These are phyloP conservation scores for Penicillium concentricum DNA, from an alignment of 2,329 filamentous ascomycete genomes.

Conservation along the genomic window DNA sequence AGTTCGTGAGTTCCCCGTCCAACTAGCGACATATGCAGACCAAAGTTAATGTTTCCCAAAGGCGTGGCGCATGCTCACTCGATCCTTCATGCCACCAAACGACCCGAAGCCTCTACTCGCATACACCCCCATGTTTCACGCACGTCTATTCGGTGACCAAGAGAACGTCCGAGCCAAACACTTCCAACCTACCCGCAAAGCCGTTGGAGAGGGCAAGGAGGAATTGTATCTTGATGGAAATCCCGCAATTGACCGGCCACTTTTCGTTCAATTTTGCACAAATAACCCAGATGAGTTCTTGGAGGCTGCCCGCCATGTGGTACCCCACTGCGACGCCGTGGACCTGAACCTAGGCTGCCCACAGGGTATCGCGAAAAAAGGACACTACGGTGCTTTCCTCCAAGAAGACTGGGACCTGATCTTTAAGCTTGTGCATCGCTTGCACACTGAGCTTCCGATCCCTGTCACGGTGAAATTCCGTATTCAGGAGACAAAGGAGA, in stretches of 20 bases:
- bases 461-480: slow-evolving; percentile 95
- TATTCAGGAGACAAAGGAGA: slow-evolving; percentile 80
- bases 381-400: slow-evolving; percentile 89
- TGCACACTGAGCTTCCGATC: slow-evolving; percentile 74
- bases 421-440: slow-evolving; percentile 74
- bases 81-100: slow-evolving; percentile 76
- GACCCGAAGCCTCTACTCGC: slow-evolving; percentile 69
- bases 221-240: slow-evolving; percentile 77
- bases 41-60: slow-evolving; percentile 39
- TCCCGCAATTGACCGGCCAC: slow-evolving; percentile 75
- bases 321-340: slow-evolving; percentile 89
- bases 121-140: slow-evolving; percentile 96
- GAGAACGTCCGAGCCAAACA: slow-evolving; percentile 73
- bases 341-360: slow-evolving; percentile 95
- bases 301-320: slow-evolving; percentile 71
- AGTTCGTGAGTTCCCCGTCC: slow-evolving; percentile 68
- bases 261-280: slow-evolving; percentile 92
- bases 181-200: slow-evolving; percentile 66
- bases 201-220: slow-evolving; percentile 28
- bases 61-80: slow-evolving; percentile 96
- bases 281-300: slow-evolving; percentile 50
- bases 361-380: slow-evolving; percentile 88
- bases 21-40: background rate
- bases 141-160: slow-evolving; percentile 78
- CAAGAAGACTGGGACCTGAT: slow-evolving; percentile 90